phyloP scores from a whole-genome alignment of 441 rosid genomes.

The Adansonia rubrostipa region DNA sequence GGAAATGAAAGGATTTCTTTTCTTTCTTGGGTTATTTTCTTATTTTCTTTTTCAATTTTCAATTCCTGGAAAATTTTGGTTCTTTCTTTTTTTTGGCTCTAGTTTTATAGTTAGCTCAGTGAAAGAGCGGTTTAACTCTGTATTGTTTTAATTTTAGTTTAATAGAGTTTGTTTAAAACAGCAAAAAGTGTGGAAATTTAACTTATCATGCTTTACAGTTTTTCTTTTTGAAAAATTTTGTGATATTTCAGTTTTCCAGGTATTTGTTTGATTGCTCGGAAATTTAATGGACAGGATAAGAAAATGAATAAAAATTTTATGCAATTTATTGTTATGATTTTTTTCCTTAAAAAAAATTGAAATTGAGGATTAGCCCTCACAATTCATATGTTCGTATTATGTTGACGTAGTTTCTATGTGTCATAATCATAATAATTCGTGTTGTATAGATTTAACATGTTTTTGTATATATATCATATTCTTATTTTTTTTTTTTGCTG shows the following conservation, averaged over 20 bases:
- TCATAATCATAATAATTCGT: too few species aligned
- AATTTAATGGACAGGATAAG: background rate
- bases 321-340: background rate
- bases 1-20: background rate
- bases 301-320: background rate
- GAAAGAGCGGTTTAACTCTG: background rate
- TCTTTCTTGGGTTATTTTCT: conserved; percentile 3
- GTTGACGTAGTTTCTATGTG: too few species aligned
- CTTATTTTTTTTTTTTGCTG: too few species aligned
- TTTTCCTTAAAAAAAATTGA: too few species aligned
- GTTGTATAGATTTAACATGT: too few species aligned
- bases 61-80: background rate
- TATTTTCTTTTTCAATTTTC: background rate
- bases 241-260: background rate
- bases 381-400: too few species aligned
- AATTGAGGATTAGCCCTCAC: background rate
- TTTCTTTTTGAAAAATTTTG: background rate
- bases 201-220: background rate
- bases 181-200: background rate
- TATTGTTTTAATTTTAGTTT: background rate
- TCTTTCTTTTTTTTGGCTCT: background rate
- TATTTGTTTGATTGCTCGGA: background rate
- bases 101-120: background rate
- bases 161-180: background rate
- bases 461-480: too few species aligned